Evolutionary conservation across 2,329 filamentous ascomycete genomes (phyloP), one percentile per base, ranked within the genome.

Genomic region (Ilyonectria destructans): DNA sequence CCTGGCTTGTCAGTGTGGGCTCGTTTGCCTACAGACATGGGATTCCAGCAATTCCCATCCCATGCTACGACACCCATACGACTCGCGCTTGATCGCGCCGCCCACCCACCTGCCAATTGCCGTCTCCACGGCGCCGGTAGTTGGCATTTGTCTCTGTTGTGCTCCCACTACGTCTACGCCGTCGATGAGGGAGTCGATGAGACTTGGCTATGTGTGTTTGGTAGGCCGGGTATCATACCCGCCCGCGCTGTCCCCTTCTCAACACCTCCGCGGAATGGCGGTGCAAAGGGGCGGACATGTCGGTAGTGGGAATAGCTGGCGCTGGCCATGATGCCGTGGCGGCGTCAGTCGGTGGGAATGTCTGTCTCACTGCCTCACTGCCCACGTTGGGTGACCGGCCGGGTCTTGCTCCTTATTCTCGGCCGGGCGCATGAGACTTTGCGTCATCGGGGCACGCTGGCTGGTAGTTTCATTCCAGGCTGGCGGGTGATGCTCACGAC

Each of bases 291-390:
- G 26, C 26, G 54, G 26, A 46, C 52, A 58, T 49, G 37, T 58
- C 33, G 56, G 61, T 33, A 43, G 23, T 19, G 31, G 31, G 31
- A 33, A 9, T 9, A 33, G 12, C 6, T 33, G 31, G 31, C 67
- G 69, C 57, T 63, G 49, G 59, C 56, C 49, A 68, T 75, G 72
- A 74, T 75, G 74, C 55, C 61, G 71, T 75, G 69, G 74, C 72
- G 72, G 69, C 63, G 65, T 57, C 56, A 43, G 49, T 51, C 56
- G 37, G 46, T 62, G 48, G 33, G 51, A 35, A 46, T 60, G 19
- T 40, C 29, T 58, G 31, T 45, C 54, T 35, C 26, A 17, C 33
- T 64, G 52, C 23, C 23, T 23, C 23, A 23, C 23, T 23, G 31
- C 49, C 51, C 59, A 69, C 74, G 57, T 66, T 67, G 57, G 35